Evolutionary conservation across 257 asterid species (phyloP).

Genomic region (Penstemon newberryi): DNA sequence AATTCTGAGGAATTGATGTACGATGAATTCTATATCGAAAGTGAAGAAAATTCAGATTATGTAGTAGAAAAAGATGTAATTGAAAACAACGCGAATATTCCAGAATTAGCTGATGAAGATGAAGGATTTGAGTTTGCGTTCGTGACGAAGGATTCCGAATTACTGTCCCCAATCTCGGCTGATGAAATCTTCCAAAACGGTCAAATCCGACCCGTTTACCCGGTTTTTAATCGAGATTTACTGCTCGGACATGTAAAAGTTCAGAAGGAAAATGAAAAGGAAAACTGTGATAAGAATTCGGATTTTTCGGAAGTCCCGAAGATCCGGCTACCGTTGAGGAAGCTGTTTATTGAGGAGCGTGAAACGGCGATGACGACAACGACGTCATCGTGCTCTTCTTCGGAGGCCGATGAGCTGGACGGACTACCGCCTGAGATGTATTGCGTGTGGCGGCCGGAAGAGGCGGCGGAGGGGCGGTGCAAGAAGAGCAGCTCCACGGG

Average conservation of each 20-base stretch:
- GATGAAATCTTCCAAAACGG: constrained; percentile 74
- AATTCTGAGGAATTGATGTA: background rate
- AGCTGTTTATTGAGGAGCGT: constrained; percentile 48
- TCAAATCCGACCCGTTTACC: constrained; percentile 66
- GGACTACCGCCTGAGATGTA: constrained; percentile 51
- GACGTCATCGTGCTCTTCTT: constrained; percentile 48
- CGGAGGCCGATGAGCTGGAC: constrained; percentile 44
- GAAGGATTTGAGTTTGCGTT: constrained; percentile 49
- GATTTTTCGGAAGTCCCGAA: constrained; percentile 26
- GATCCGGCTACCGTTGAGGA: constrained; percentile 50
- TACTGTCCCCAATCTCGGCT: constrained; percentile 48
- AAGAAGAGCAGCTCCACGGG: constrained; percentile 57
- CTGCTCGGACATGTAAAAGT: constrained; percentile 14
- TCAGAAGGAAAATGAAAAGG: constrained; percentile 10
- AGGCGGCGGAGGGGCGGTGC: constrained; percentile 34
- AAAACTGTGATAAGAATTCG: constrained; percentile 16
- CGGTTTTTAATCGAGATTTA: constrained; percentile 45
- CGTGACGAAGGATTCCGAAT: constrained; percentile 28
- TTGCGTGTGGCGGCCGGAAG: constrained; percentile 62
- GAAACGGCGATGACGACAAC: constrained; percentile 39
- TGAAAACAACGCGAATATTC: background rate
- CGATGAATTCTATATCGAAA: constrained; percentile 34
- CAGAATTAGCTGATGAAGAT: constrained; percentile 30
- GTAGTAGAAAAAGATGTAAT: constrained; percentile 19
- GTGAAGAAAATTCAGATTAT: constrained; percentile 15